These are phyloP conservation scores for Pisolithus marmoratus DNA, from an alignment of 768 basidiomycete genomes.

Conservation along the genomic window DNA sequence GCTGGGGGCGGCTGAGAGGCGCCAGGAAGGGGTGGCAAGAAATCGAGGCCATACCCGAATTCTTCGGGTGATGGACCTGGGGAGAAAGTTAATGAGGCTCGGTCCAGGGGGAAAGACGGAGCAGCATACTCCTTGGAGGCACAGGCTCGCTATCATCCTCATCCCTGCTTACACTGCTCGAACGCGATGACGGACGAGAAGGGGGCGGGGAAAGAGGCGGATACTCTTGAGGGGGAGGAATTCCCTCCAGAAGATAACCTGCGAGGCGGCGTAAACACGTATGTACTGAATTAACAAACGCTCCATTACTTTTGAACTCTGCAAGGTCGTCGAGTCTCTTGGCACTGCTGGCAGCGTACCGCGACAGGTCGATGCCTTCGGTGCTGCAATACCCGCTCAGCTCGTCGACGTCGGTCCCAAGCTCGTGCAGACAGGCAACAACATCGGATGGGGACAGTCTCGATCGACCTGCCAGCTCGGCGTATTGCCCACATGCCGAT, in stretches of 20 bases:
- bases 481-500: conserved; percentile 63
- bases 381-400: conserved; percentile 57
- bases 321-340: conserved; percentile 67
- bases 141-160: conserved; percentile 18
- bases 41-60: conserved; percentile 10
- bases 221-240: conserved; percentile 48
- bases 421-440: conserved; percentile 61
- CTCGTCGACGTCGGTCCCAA: conserved; percentile 69
- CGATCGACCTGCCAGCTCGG: conserved; percentile 68
- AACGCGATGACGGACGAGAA: conserved; percentile 33
- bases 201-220: conserved; percentile 40
- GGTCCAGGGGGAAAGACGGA: conserved; percentile 22
- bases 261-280: conserved; percentile 8
- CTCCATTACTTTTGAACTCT: conserved; percentile 62
- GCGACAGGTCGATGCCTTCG: conserved; percentile 63
- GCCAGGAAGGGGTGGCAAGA: conserved; percentile 33
- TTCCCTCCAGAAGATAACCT: conserved; percentile 59
- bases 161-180: conserved; percentile 21
- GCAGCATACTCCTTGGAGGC: conserved; percentile 31
- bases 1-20: conserved; percentile 21
- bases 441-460: conserved; percentile 55
- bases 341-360: conserved; percentile 59
- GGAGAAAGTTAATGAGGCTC: too few relatives aligned
- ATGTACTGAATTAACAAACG: conserved; percentile 2
- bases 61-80: neutral